These are phyloP conservation scores for Lyophyllum atratum DNA, from an alignment of 768 basidiomycete species.

Conservation along the genomic window DNA sequence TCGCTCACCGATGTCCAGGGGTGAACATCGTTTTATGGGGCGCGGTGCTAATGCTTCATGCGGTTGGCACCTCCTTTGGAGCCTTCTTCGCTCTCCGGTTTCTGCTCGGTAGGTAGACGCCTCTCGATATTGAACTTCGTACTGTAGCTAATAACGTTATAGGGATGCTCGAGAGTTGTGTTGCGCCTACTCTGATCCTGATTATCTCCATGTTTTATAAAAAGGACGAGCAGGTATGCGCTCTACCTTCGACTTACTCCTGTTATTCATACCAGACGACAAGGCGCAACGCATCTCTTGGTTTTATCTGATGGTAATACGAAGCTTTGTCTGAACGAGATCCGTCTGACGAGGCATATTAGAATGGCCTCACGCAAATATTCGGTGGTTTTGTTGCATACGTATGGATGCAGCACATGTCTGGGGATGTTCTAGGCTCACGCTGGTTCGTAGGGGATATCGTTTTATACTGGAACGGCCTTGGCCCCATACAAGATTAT, in stretches of 20 bases:
- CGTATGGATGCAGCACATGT: conserved; percentile 28
- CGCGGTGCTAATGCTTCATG: conserved; percentile 58
- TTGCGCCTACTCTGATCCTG: conserved; percentile 62
- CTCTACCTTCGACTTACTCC: background rate
- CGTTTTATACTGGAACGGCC: conserved; percentile 48
- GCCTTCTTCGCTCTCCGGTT: conserved; percentile 66
- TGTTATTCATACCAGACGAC: background rate
- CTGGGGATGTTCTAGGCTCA: background rate
- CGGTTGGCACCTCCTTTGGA: conserved; percentile 55
- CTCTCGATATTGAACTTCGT: background rate
- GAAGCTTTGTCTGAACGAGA: background rate
- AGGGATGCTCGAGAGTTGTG: conserved; percentile 73
- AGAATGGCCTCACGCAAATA: conserved; percentile 61
- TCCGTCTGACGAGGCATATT: background rate
- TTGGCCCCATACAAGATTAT: conserved; percentile 64
- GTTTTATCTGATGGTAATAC: conserved; percentile 65
- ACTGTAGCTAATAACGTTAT: background rate
- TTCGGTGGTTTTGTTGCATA: conserved; percentile 70
- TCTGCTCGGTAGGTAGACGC: conserved; percentile 47
- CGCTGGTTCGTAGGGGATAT: conserved; percentile 49
- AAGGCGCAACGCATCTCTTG: conserved; percentile 60
- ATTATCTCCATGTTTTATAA: conserved; percentile 71
- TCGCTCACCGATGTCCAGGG: conserved; percentile 30
- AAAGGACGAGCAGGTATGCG: conserved; percentile 58
- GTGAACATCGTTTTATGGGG: conserved; percentile 65